A percentile compares a stretch with the other conserved stretches of the same genome.
Evolutionary conservation across 495 filamentous ascomycete species (phyloP).

Genomic region (Cladorrhinum samala): DNA sequence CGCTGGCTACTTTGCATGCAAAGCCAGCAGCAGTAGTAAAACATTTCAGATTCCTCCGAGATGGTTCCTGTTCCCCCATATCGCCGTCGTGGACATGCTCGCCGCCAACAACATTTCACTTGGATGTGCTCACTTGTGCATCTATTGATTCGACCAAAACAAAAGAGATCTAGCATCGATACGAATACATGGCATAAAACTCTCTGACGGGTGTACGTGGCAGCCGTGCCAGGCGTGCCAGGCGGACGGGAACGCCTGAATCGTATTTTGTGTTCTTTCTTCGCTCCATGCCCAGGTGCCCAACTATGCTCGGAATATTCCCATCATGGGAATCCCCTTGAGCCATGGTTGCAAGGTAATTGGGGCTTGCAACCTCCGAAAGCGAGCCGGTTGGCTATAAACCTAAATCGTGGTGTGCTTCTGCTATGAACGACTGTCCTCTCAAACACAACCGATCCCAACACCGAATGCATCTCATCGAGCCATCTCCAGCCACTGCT

Average conservation of each 20-base stretch:
- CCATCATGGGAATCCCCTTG: no score
- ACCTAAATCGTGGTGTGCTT: not conserved
- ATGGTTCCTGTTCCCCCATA: not conserved
- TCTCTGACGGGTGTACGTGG: slow-evolving; percentile 3
- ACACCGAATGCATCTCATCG: not conserved
- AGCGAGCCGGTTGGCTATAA: not conserved
- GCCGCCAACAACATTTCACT: not conserved
- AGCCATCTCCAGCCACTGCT: not conserved
- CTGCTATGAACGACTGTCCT: not conserved
- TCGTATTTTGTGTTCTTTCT: not conserved
- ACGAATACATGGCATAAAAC: not conserved
- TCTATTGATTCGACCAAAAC: no score
- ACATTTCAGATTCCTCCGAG: not conserved
- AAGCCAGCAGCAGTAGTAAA: not conserved
- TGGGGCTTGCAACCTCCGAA: not conserved
- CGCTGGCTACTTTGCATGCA: no score
- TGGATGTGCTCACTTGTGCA: not conserved
- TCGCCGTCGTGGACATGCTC: not conserved
- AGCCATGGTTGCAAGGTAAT: no score
- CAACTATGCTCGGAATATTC: not conserved
- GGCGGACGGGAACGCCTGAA: slow-evolving; percentile 1
- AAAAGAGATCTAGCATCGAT: no score
- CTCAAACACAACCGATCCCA: not conserved
- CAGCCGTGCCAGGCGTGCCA: not conserved
- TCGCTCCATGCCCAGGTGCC: not conserved